Evolutionary conservation across 805 yeast species (phyloP), one percentile per base, ranked within the genome.

Genomic region (Alloascoidea africana): DNA sequence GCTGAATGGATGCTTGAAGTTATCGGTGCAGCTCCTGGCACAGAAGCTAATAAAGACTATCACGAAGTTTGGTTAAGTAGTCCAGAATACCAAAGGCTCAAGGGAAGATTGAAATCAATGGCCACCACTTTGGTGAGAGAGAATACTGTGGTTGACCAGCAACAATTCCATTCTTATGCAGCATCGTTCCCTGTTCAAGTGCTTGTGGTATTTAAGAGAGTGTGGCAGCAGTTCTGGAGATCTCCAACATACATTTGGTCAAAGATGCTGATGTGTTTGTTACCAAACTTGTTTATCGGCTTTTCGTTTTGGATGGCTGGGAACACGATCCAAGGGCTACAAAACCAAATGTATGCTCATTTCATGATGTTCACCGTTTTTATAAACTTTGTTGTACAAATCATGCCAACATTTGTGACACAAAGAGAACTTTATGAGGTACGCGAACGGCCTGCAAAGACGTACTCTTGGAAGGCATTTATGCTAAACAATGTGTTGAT

Each of bases 1-100:
- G 89, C 87, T 11, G 94, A 84, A 60, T 85, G 93, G 91, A 85
- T 85, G 94, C 63, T 85, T 57, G 80, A 80, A 44, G 81, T 50
- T 8, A 34, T 39, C 23, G 56, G 60, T 41, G 44, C 36, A 42
- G 38, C 14, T 35, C 37, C 23, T 43, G 42, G 19, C 39, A 23
- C 35, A 2, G 32, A 36, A 30, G 36, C 16, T 2, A 3, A 23
- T 5, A n/a, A 32, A 13, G 35, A 3, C 14, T n/a, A 11, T 27
- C 35, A 23, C 30, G 77, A 80, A 50, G 84, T 79, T 36, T 83
- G 96, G 95, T 57, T 68, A 53, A 65, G 67, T 36, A 82, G 94
- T 27, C 56, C 56, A 0, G 86, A 84, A 52, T 70, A 68, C 47
- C 50, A 58, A 38, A 73, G 65, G 72, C 80, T 27, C 67, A 72